Conservation (phyloP, 2,329 filamentous ascomycete species). For the Colletotrichum graminicola region DNA sequence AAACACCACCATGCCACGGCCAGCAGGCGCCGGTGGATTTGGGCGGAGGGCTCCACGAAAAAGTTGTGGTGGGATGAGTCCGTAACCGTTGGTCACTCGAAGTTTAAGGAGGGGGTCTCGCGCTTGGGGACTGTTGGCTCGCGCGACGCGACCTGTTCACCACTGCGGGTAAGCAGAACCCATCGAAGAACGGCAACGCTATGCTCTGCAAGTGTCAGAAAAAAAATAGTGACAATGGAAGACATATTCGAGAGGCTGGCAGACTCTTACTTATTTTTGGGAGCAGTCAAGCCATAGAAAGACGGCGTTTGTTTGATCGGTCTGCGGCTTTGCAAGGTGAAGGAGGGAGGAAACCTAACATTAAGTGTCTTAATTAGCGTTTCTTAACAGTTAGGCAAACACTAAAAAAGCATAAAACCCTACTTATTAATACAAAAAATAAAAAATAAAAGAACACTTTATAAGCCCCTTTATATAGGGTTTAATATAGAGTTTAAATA, state of each 20-base stretch:
- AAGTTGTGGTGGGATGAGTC: too few relatives aligned
- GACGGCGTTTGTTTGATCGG: not conserved
- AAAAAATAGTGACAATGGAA: not conserved
- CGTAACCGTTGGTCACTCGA: not conserved
- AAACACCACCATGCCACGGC: conserved; percentile 14
- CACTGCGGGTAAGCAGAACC: not conserved
- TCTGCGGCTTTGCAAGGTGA: not conserved
- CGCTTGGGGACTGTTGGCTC: not conserved
- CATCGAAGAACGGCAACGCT: not conserved
- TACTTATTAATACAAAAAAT: too few relatives aligned
- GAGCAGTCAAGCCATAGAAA: too few relatives aligned
- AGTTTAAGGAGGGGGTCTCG: not conserved
- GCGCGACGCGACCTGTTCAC: conserved; percentile 12
- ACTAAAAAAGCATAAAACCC: not conserved
- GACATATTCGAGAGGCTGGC: too few relatives aligned
- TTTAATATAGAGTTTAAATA: too few relatives aligned
- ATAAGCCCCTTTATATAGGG: too few relatives aligned
- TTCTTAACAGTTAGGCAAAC: not conserved
- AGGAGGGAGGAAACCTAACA: not conserved
- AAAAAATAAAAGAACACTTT: too few relatives aligned
- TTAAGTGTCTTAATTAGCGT: not conserved
- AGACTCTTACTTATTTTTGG: not conserved
- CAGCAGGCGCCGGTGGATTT: too few relatives aligned
- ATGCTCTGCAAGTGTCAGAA: conserved; percentile 1
- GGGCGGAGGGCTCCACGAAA: not conserved